Percentiles rank a stretch among this genome's conserved stretches.
These are phyloP conservation scores for Pseudogymnoascus sp. DNA, from an alignment of 2,329 filamentous ascomycete species.

Conservation along the genomic window DNA sequence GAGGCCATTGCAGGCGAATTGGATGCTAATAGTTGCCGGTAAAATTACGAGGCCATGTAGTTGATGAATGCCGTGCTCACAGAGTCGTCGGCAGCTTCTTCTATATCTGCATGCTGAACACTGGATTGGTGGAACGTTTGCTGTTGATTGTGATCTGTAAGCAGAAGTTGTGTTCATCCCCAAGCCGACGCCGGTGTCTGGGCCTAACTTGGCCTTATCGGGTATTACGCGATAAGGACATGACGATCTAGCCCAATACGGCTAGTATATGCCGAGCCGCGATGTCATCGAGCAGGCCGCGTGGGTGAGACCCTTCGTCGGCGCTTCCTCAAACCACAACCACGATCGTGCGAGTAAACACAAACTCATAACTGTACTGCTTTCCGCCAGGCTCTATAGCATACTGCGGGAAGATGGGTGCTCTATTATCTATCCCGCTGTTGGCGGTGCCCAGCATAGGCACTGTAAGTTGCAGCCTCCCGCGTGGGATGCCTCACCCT, in stretches of 20 bases:
- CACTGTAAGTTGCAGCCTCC: slow-evolving; percentile 57
- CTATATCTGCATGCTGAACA: slow-evolving; percentile 1
- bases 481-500: neutral
- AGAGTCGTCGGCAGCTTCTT: neutral
- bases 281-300: slow-evolving; percentile 8
- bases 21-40: slow-evolving; percentile 1
- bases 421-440: slow-evolving; percentile 80
- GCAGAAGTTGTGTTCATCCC: neutral
- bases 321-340: slow-evolving; percentile 10
- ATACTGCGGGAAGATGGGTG: slow-evolving; percentile 62
- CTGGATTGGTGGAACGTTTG: slow-evolving; percentile 1
- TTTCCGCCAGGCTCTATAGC: neutral
- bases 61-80: neutral
- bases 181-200: neutral
- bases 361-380: neutral
- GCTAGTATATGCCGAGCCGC: neutral
- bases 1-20: slow-evolving; percentile 34
- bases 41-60: slow-evolving; percentile 10
- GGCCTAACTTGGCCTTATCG: slow-evolving; percentile 5
- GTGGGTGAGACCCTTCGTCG: neutral
- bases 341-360: slow-evolving; percentile 2
- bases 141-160: neutral
- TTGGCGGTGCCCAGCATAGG: slow-evolving; percentile 80
- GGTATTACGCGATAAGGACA: slow-evolving; percentile 13
- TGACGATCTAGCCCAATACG: neutral